phyloP scores from a whole-genome alignment of 2,329 filamentous ascomycete species.

The Aspergillus fumigatiaffinis region DNA sequence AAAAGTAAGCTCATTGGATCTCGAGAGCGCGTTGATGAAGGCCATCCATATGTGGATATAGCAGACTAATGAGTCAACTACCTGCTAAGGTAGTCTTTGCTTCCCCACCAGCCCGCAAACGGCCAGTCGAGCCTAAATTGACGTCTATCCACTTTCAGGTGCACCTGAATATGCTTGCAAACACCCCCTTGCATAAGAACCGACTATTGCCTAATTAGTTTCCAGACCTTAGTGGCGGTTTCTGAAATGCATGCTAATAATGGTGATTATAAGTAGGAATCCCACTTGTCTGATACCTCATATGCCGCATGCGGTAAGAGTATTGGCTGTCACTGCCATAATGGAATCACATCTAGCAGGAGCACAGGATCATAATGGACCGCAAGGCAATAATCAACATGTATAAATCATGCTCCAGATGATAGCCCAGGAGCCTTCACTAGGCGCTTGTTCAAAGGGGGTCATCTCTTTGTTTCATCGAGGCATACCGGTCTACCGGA shows the following conservation, averaged over 20 bases:
- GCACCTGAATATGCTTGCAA: constrained; percentile 10
- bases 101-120: background rate
- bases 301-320: too few species aligned
- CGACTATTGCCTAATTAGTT: background rate
- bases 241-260: background rate
- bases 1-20: background rate
- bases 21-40: background rate
- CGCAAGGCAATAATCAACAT: too few species aligned
- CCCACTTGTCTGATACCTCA: background rate
- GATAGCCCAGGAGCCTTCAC: background rate
- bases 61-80: background rate
- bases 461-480: background rate
- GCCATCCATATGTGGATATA: background rate
- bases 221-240: background rate
- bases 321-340: background rate
- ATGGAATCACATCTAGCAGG: background rate
- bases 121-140: background rate
- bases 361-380: background rate
- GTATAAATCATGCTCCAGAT: background rate
- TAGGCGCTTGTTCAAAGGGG: background rate
- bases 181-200: constrained; percentile 10
- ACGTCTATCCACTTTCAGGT: constrained; percentile 8
- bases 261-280: background rate
- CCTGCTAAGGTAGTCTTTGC: background rate
- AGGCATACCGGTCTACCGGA: background rate